Evolutionary conservation across 2,329 filamentous ascomycete genomes (phyloP).

Genomic region (Aspergillus terreus): DNA sequence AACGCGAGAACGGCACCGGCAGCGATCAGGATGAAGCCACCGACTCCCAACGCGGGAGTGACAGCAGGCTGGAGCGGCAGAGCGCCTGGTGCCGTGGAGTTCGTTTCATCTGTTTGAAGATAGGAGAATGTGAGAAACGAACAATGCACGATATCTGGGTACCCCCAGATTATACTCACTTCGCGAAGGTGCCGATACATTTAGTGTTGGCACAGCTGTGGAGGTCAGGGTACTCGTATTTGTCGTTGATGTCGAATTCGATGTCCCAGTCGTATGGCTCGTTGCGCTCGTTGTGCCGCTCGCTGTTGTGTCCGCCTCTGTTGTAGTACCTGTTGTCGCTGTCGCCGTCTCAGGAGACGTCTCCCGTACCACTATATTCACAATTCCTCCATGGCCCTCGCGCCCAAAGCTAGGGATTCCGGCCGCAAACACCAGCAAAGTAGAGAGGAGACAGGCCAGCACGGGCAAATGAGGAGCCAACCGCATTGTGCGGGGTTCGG

Average conservation of each 20-base stretch:
- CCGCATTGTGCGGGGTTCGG: constrained; percentile 11
- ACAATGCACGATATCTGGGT: neutral
- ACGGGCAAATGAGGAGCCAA: constrained; percentile 9
- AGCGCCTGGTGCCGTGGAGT: constrained; percentile 23
- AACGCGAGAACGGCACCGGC: constrained; percentile 69
- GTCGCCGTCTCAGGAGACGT: constrained; percentile 12
- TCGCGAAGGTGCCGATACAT: constrained; percentile 14
- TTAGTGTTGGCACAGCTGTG: constrained; percentile 24
- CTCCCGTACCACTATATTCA: constrained; percentile 6
- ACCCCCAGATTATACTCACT: constrained; percentile 7
- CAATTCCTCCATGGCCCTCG: constrained; percentile 1
- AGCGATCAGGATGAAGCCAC: constrained; percentile 70
- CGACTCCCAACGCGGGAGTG: constrained; percentile 77
- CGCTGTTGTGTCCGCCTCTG: constrained; percentile 5
- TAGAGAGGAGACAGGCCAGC: constrained; percentile 10
- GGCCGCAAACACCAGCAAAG: constrained; percentile 11
- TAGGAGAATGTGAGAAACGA: neutral
- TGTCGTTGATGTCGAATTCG: constrained; percentile 9
- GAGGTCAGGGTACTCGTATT: constrained; percentile 11
- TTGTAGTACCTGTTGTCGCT: constrained; percentile 8
- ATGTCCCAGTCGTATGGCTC: constrained; percentile 9
- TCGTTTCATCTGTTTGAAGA: constrained; percentile 14
- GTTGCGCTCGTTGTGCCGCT: constrained; percentile 6
- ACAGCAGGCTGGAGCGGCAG: constrained; percentile 71
- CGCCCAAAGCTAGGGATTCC: constrained; percentile 9